Evolutionary conservation across 257 asterid genomes (phyloP).

Genomic region (Nicotiana obtusifolia): DNA sequence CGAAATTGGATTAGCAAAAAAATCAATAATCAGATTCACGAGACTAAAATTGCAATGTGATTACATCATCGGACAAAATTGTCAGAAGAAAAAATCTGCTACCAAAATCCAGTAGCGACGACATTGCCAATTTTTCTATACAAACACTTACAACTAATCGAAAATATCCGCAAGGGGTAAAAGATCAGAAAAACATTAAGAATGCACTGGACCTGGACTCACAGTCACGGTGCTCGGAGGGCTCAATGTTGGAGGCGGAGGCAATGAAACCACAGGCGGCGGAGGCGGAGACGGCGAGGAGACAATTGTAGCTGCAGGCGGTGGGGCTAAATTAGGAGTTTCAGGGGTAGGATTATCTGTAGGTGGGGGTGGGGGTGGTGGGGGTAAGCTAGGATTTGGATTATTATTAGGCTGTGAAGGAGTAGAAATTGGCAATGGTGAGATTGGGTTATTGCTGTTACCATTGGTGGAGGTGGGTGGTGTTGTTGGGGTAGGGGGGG

Average conservation of each 20-base stretch:
- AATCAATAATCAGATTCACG: not conserved
- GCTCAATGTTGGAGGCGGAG: conserved; percentile 58
- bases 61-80: not conserved
- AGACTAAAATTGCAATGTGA: not conserved
- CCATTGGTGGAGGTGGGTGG: not conserved
- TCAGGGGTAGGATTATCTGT: conserved; percentile 24
- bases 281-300: conserved; percentile 26
- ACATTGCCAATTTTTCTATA: conserved; percentile 13
- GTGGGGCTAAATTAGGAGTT: conserved; percentile 35
- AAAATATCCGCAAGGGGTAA: not conserved
- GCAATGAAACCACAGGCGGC: conserved; percentile 29
- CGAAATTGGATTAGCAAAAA: not conserved
- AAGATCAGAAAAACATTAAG: conserved; percentile 17
- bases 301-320: not conserved
- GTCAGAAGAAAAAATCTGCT: not conserved
- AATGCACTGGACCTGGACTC: conserved; percentile 63
- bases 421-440: conserved; percentile 9
- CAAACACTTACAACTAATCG: not conserved
- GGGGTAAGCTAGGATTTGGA: conserved; percentile 17
- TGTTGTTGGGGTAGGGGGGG: conserved; percentile 12
- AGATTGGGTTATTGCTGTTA: conserved; percentile 7
- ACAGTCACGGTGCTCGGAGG: conserved; percentile 53
- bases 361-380: conserved; percentile 34
- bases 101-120: not conserved
- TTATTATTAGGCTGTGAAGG: conserved; percentile 23